Evolutionary conservation across 345 rosid species (phyloP).

Genomic region (Dipteronia dyeriana): DNA sequence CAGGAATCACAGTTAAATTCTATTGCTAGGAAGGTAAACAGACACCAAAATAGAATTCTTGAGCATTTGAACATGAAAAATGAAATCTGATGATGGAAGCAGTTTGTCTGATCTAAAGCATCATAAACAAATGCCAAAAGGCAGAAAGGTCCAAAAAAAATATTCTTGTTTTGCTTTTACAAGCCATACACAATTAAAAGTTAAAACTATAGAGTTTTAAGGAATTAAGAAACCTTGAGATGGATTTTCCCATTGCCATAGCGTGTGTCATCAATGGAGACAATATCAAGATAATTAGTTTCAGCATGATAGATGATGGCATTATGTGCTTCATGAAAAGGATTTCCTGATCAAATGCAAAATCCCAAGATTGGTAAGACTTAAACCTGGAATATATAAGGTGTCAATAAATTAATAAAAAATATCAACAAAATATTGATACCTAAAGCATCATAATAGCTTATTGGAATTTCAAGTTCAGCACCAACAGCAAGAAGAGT

Average conservation of each 20-base stretch:
- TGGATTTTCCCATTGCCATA: conserved; percentile 42
- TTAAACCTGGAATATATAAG: conserved; percentile 19
- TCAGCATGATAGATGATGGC: conserved; percentile 51
- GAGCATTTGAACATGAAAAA: neutral
- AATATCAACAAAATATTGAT: conserved; percentile 12
- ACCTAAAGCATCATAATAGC: conserved; percentile 75
- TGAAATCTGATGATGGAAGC: neutral
- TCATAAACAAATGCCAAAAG: neutral
- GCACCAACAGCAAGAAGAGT: conserved; percentile 77
- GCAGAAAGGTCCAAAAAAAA: neutral
- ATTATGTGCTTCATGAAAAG: conserved; percentile 74
- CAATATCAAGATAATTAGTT: conserved; percentile 72
- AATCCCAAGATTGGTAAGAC: conserved; percentile 19
- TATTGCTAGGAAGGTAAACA: neutral
- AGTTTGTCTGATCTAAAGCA: conserved; percentile 5
- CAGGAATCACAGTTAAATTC: conserved; percentile 16
- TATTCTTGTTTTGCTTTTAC: neutral
- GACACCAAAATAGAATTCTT: neutral
- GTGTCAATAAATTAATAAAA: conserved; percentile 11
- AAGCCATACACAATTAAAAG: neutral
- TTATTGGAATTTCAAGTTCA: conserved; percentile 69
- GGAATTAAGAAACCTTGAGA: conserved; percentile 62
- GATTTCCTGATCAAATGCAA: conserved; percentile 55
- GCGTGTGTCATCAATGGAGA: conserved; percentile 43
- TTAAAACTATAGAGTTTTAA: neutral